Conservation (phyloP, 176 grass and related monocot species). For the Chloris gayana region DNA sequence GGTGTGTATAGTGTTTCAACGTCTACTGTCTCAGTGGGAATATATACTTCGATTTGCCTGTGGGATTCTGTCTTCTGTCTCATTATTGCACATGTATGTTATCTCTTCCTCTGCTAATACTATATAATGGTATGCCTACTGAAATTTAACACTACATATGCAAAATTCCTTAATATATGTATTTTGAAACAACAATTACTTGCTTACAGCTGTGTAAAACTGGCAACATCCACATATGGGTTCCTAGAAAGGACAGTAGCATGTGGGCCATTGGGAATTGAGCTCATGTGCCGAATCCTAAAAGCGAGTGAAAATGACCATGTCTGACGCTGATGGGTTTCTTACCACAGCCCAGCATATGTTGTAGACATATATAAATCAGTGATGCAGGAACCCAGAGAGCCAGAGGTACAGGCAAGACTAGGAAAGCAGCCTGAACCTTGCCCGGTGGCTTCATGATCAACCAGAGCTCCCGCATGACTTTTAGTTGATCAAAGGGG, state of each 20-base stretch:
- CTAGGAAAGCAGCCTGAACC: neutral
- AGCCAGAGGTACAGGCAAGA: neutral
- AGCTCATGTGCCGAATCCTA: neutral
- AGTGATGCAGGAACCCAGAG: neutral
- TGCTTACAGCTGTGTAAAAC: too few relatives aligned
- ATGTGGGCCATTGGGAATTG: neutral
- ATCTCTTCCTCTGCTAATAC: too few relatives aligned
- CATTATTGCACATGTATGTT: too few relatives aligned
- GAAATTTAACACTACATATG: too few relatives aligned
- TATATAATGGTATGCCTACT: too few relatives aligned
- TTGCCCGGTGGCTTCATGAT: neutral
- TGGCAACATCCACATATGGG: neutral
- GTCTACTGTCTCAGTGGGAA: too few relatives aligned
- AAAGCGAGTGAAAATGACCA: neutral
- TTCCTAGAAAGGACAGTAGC: neutral
- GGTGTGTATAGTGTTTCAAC: too few relatives aligned
- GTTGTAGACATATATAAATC: neutral
- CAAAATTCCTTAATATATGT: too few relatives aligned
- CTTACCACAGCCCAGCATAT: neutral
- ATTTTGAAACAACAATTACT: neutral
- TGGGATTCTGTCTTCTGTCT: too few relatives aligned
- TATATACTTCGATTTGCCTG: too few relatives aligned
- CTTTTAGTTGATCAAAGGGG: neutral
- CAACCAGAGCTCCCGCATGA: neutral
- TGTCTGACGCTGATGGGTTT: neutral